Evolutionary conservation across 305 asterid species (phyloP), one percentile per base, ranked within the genome.

Genomic region (Fraxinus velutina): DNA sequence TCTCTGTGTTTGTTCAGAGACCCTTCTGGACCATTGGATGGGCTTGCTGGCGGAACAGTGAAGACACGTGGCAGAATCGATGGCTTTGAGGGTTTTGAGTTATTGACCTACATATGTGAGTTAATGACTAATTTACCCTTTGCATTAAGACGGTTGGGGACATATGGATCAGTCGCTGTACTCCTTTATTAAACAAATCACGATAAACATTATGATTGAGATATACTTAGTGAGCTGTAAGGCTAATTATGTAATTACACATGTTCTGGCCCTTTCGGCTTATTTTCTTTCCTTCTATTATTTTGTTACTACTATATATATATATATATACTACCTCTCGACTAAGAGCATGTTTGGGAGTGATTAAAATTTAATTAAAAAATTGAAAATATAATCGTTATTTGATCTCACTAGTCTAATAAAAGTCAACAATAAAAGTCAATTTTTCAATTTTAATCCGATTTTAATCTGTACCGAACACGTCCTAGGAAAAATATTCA

Each of bases 1-100:
- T 83, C 90, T 85, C 37, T 90, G 94, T 93, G 94, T 85, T 93
- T 88, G 88, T 90, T 90, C 12, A 15, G 39, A 79, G 70, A 73
- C 15, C 79, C 80, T 84, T 83, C 21, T 0, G 1, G 32, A 24
- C 90, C 97, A 87, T 89, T 17, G 81, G 87, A 80, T 82, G 24
- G 24, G 0, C 50, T 33, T 68, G 84, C 76, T 79, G 79, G 84
- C 39, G 39, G 86, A 79, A 81, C 79, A 75, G 85, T 33, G 0
- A 10, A 82, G 66, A 21, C 75, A 84, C 88, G 90, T 93, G 96
- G 85, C 86, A 15, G 1, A 33, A 78, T 55, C 82, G 0, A 33
- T 68, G 77, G 44, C 74, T 6, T 5, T 71, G 39, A 52, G 80
- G 80, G 72, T 39, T 22, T 82, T 76, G 75, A 83, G 81, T 15